Base-by-base conservation (phyloP, 345 rosid species). In the Fremontodendron californicum region DNA sequence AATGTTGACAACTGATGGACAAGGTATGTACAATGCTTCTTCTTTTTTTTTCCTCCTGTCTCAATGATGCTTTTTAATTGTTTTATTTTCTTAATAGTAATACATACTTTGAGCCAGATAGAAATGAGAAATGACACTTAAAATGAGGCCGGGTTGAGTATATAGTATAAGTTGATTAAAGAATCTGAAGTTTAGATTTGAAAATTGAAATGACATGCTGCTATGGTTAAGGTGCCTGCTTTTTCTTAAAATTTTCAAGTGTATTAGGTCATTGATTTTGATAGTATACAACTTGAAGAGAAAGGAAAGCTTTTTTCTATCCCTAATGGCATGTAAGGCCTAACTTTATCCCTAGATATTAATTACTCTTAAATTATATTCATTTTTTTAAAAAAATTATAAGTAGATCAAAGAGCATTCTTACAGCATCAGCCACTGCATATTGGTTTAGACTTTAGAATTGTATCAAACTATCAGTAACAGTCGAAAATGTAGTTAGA, bases 1-100 rank as follows among this genome's bases (percentile, higher is more conserved):
- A 82, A 91, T 91, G 96, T 69, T 91, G 86, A 91, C 99, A 73
- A 88, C 94, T 25, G 99, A 92, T 84, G 99, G 99, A 73, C 98
- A 91, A 84, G 98, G 99, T 94, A 78, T 77, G 73, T 46, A 39
- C 75, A 45, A 40, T 6, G 19, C 16, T 25, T 45, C 12, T 68
- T 11, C 37, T 15, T 6, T 25, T n/a, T 2, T 5, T 13, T 0
- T 19, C 21, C 55, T 33, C 46, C 25, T 54, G 9, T 72, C 21
- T 18, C 37, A 31, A 39, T 63, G 19, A 37, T 48, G 21, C 7
- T 1, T 52, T 57, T 71, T 60, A 21, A n/a, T 52, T 29, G 10
- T 23, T 74, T 52, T 48, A 10, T 39, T 66, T 8, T 18, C 54
- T 57, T 23, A 27, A n/a, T 13, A 18, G 16, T 51, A 7, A 71